These are phyloP conservation scores for Leishmania tarentolae DNA, from an alignment of 208 protist species.

Conservation along the genomic window DNA sequence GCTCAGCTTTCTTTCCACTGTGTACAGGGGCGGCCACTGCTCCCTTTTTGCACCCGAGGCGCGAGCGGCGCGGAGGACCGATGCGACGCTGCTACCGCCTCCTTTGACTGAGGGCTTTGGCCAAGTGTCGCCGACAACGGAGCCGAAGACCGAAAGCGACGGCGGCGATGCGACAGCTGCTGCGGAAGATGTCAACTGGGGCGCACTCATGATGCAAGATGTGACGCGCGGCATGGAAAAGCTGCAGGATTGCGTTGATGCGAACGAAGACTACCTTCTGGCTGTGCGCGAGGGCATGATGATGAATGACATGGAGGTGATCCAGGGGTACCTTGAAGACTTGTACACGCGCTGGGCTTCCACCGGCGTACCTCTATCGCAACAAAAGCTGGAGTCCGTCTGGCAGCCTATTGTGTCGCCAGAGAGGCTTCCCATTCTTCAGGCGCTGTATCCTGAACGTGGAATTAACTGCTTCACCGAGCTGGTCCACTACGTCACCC, in stretches of 20 bases:
- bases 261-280: slow-evolving; percentile 69
- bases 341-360: slow-evolving; percentile 55
- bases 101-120: neutral
- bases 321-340: slow-evolving; percentile 71
- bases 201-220: slow-evolving; percentile 69
- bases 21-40: slow-evolving; percentile 83
- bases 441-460: slow-evolving; percentile 69
- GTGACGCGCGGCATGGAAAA: slow-evolving; percentile 63
- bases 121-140: neutral
- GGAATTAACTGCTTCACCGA: slow-evolving; percentile 68
- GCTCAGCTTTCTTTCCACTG: slow-evolving; percentile 61
- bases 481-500: slow-evolving; percentile 78
- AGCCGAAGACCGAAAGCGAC: neutral
- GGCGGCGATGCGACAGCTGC: neutral
- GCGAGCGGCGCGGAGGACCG: neutral
- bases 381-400: slow-evolving; percentile 63
- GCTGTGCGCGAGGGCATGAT: slow-evolving; percentile 64
- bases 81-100: neutral
- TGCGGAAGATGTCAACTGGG: slow-evolving; percentile 43
- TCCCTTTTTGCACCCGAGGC: slow-evolving; percentile 59
- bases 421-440: slow-evolving; percentile 59
- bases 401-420: slow-evolving; percentile 51
- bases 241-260: slow-evolving; percentile 58
- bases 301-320: slow-evolving; percentile 57
- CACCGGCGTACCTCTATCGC: slow-evolving; percentile 58